These are phyloP conservation scores for Ilyonectria sp. DNA, from an alignment of 2,329 filamentous ascomycete genomes.

Conservation along the genomic window DNA sequence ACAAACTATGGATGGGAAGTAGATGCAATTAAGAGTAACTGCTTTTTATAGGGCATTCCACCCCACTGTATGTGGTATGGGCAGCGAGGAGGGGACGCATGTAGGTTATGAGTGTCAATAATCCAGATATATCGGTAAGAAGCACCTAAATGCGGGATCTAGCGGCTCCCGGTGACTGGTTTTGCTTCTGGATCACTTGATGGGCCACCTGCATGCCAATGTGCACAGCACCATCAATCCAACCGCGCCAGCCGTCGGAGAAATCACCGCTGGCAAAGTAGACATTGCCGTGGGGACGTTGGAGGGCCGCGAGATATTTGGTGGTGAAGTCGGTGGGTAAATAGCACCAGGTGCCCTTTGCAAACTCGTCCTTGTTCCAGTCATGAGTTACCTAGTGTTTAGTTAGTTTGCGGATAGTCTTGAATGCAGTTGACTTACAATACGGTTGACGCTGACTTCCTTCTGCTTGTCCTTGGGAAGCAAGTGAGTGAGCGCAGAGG, in stretches of 20 bases:
- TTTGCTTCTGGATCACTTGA: slow-evolving; percentile 18
- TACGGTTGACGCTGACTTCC: slow-evolving; percentile 10
- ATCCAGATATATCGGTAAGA: background rate
- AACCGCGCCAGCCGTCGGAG: slow-evolving; percentile 28
- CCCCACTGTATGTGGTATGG: too few species aligned
- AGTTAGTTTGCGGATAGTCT: background rate
- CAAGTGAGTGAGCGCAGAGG: slow-evolving; percentile 7
- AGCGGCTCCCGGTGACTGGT: background rate
- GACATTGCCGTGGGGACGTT: slow-evolving; percentile 17
- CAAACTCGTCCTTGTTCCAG: slow-evolving; percentile 23
- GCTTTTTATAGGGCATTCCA: too few species aligned
- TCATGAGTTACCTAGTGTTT: slow-evolving; percentile 12
- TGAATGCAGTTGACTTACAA: slow-evolving; percentile 3
- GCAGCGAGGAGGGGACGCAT: too few species aligned
- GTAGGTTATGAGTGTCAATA: too few species aligned
- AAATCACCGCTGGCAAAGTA: slow-evolving; percentile 27
- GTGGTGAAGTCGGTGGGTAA: slow-evolving; percentile 4
- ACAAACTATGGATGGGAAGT: background rate
- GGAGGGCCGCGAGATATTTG: slow-evolving; percentile 20
- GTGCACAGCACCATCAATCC: slow-evolving; percentile 26
- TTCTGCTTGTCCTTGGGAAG: slow-evolving; percentile 7
- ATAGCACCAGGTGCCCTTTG: slow-evolving; percentile 21
- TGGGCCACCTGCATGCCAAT: slow-evolving; percentile 16
- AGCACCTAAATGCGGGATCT: background rate
- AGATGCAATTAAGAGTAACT: background rate